Percentiles rank a stretch among this genome's conserved stretches.
phyloP scores from a whole-genome alignment of 768 basidiomycete genomes.

The Lactifluus rugatus region DNA sequence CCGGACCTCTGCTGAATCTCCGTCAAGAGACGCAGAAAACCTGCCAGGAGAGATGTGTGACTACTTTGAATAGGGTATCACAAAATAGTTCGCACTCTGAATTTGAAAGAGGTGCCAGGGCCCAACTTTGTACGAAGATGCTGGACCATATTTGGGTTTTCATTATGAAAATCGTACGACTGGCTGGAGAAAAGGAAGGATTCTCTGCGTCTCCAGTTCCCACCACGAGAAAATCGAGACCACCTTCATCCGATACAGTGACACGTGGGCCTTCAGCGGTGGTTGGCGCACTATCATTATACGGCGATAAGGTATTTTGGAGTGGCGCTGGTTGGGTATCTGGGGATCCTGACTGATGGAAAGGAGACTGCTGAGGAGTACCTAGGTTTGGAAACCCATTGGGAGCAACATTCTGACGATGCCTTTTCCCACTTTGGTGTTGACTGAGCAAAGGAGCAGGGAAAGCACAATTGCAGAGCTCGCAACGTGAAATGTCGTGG shows the following conservation, averaged over 20 bases:
- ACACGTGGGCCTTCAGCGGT: background rate
- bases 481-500: constrained; percentile 22
- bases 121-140: background rate
- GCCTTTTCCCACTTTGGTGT: background rate
- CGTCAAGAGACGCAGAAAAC: background rate
- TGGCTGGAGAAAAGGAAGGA: background rate
- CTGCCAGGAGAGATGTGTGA: background rate
- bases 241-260: constrained; percentile 1
- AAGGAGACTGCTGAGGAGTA: background rate
- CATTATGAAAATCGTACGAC: background rate
- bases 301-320: background rate
- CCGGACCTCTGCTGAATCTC: background rate
- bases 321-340: background rate
- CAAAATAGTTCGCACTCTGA: background rate
- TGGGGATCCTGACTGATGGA: background rate
- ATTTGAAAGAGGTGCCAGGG: background rate
- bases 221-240: background rate
- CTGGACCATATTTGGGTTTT: background rate
- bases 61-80: background rate
- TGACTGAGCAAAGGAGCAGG: background rate
- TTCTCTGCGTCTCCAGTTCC: background rate
- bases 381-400: background rate
- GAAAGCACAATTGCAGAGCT: constrained; percentile 15
- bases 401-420: background rate
- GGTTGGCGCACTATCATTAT: background rate